These are phyloP conservation scores for Theobroma grandiflorum DNA, from an alignment of 441 rosid species.

Conservation along the genomic window DNA sequence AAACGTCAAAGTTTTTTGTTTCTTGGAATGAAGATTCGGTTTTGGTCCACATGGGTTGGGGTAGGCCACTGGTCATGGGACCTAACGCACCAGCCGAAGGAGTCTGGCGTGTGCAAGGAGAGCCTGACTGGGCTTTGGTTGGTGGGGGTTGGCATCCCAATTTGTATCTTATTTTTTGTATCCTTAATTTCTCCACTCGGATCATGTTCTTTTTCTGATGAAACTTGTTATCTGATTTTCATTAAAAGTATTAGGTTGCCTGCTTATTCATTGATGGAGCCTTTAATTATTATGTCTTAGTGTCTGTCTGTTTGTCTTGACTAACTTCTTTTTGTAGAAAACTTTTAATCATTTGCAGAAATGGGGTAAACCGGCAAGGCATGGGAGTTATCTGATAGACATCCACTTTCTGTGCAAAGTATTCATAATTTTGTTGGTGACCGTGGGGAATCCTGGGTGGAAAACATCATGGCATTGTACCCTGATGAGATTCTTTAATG, in stretches of 20 bases:
- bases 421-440: background rate
- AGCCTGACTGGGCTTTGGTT: constrained; percentile 23
- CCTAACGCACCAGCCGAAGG: constrained; percentile 30
- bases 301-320: background rate
- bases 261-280: background rate
- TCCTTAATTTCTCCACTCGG: background rate
- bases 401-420: too few species aligned
- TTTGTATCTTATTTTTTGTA: background rate
- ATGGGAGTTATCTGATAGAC: background rate
- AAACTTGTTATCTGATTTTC: background rate
- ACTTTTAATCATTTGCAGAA: background rate
- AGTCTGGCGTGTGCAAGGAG: constrained; percentile 2
- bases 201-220: background rate
- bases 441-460: background rate
- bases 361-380: background rate
- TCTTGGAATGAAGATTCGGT: background rate
- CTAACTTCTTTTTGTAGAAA: background rate
- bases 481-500: background rate
- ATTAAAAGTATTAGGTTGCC: constrained; percentile 8
- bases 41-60: constrained; percentile 37
- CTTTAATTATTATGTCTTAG: background rate
- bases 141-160: constrained; percentile 65
- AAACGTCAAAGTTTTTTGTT: background rate
- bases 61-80: constrained; percentile 55
- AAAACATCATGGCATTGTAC: background rate